Conservation (phyloP, 805 yeast species). For the Yarrowia alimentaria region DNA sequence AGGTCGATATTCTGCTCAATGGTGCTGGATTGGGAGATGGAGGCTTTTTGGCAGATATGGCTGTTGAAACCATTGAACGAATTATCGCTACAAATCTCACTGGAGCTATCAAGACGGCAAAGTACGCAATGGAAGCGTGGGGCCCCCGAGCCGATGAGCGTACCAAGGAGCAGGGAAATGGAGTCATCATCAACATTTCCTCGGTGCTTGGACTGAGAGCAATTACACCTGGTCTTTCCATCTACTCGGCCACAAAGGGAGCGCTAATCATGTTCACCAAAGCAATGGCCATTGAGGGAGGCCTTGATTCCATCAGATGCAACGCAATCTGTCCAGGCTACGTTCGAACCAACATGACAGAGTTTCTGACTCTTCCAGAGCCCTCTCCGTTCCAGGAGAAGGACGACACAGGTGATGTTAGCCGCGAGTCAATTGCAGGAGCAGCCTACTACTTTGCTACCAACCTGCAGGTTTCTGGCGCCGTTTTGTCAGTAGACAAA, state of each 20-base stretch:
- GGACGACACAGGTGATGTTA: constrained; percentile 20
- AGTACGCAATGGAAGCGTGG: constrained; percentile 53
- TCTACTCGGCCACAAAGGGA: constrained; percentile 69
- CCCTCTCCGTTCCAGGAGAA: constrained; percentile 28
- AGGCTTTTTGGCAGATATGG: constrained; percentile 45
- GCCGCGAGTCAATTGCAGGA: constrained; percentile 31
- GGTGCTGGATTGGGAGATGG: constrained; percentile 59
- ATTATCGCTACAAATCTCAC: constrained; percentile 57
- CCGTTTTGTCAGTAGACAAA: constrained; percentile 31
- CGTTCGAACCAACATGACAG: constrained; percentile 60
- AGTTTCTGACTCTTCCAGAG: constrained; percentile 16
- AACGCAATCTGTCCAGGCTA: constrained; percentile 73
- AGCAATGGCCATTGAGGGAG: constrained; percentile 59
- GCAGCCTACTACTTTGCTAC: constrained; percentile 32
- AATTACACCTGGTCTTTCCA: constrained; percentile 54
- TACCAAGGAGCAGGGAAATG: constrained; percentile 22
- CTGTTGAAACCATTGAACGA: constrained; percentile 46
- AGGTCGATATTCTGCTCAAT: constrained; percentile 52
- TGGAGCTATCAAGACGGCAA: constrained; percentile 60
- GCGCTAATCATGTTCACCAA: constrained; percentile 64
- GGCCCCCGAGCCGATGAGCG: constrained; percentile 37
- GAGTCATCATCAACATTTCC: constrained; percentile 59
- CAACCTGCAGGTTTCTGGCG: constrained; percentile 31
- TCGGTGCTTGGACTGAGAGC: constrained; percentile 57
- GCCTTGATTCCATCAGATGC: constrained; percentile 52